These are phyloP conservation scores for Vigna hirtella DNA, from an alignment of 306 rosid species.

Conservation along the genomic window DNA sequence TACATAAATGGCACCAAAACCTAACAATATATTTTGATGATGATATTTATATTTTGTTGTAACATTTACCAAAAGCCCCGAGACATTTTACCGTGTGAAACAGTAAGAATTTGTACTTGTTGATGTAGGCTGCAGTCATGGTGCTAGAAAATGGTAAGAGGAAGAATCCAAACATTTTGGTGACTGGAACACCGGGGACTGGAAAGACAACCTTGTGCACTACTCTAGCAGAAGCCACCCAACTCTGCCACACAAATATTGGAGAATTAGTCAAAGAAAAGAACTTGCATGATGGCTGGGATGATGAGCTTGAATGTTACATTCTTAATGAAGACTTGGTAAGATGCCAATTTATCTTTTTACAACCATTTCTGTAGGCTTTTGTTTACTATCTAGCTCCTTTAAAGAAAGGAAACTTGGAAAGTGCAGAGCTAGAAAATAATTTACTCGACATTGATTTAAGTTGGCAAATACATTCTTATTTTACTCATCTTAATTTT, in stretches of 20 bases:
- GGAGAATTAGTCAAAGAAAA: constrained; percentile 86
- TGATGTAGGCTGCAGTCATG: constrained; percentile 47
- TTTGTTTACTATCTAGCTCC: background rate
- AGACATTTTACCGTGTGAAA: background rate
- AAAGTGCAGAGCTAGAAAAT: background rate
- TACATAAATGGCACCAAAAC: no score
- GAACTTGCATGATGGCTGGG: constrained; percentile 94
- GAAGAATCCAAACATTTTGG: constrained; percentile 76
- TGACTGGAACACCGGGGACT: constrained; percentile 92
- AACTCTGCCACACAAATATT: constrained; percentile 67
- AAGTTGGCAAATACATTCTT: background rate
- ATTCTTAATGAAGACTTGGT: constrained; percentile 87
- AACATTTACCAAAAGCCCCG: no score
- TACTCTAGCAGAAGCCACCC: constrained; percentile 72
- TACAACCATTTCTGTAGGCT: background rate
- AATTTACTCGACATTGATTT: background rate
- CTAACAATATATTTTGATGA: no score
- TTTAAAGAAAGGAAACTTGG: background rate
- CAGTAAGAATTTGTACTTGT: background rate
- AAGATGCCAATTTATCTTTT: constrained; percentile 21
- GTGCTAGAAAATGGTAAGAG: constrained; percentile 49
- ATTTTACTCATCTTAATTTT: background rate
- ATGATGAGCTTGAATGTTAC: constrained; percentile 72
- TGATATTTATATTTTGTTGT: background rate
- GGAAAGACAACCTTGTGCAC: constrained; percentile 81